Base-by-base conservation (phyloP, 1,139 yeast species). In the Hanseniaspora uvarum region DNA sequence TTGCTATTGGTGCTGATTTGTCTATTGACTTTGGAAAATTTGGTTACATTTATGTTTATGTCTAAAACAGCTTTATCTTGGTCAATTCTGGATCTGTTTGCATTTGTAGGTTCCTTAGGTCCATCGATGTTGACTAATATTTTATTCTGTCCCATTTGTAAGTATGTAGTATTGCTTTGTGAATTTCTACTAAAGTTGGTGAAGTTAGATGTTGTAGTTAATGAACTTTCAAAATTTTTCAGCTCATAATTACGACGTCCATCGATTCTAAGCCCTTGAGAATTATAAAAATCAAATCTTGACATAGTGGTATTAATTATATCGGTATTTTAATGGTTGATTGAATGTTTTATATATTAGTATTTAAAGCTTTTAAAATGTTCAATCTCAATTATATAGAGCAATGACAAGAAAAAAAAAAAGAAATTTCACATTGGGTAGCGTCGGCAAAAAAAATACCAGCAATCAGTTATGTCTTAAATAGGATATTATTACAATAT, bases 171-270 rank as follows among this genome's bases (percentile, higher is more conserved):
- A 5, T 98, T 98, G 67, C 92, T 97, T 24, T 44, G 46, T 16
- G 52, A 48, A 10, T 39, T 45, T 43, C 56, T 3, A 92, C 78
- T 1, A 33, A 47, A 47, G 23, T 53, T 53, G 36, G 46, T 37
- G 95, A 79, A 61, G 77, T 79, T 10, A 95, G 89, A 63, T 89
- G 96, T 0, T 96, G 53, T 50, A 87, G 63, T 87, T 86, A 57
- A 79, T 31, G 80, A 77, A 63, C 95, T 86, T 44, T 79, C 80
- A 63, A 92, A 86, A 40, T 82, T 76, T 54, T 97, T 80, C 50
- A 89, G 73, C 66, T 92, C 97, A 63, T 89, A 87, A 92, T 94
- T 88, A 61, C 98, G 76, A 64, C 98, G 79, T 4, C 98, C 98
- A 63, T 92, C 97, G 12, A 84, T 73, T 60, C 97, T 75, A 49